Evolutionary conservation across 164 flowering plant genomes (phyloP), one percentile per base, ranked within the genome.

Genomic region (Amborella trichopoda): DNA sequence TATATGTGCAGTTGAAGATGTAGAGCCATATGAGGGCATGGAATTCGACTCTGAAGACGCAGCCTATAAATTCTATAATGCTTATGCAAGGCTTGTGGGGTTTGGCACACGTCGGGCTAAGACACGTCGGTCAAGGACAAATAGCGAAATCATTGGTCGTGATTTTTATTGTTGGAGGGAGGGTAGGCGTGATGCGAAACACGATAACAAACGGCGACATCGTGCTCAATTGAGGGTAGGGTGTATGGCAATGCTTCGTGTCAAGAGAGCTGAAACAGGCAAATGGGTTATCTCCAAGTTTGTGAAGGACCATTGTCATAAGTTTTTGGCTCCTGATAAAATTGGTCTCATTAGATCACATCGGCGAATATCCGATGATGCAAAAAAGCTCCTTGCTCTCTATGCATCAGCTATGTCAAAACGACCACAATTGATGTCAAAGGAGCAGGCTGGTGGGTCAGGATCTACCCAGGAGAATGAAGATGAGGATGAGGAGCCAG

Each of bases 261-360:
- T 33, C 20, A 65, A 64, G 49, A 65, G 70, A 42, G 69, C 60
- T 58, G 68, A 62, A 41, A 21, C 51, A 5, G 63, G 58, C 9
- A 56, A 36, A 11, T 70, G 78, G 76, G 48, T 56, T 46, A 70
- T 60, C 19, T 52, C 69, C 13, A 66, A 66, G 39, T 73, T 76
- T 50, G 61, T 57, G 3, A 69, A 72, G 62, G 78, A 72, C 14
- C 81, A 76, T 62, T 70, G 70, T 47, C 80, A 75, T 55, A 61
- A 73, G 5, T 40, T 55, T 40, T 57, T 46, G 28, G 60, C 57
- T 48, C 69, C 77, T 11, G 61, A 53, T 25, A 67, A 69, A 61
- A 67, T 68, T 38, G 74, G 67, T 26, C 42, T 63, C 48, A 73
- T 72, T 60, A 64, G 66, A 33, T 69, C 72, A 23, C 74, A 69